Evolutionary conservation across 23 red algal species (phyloP).

Genomic region (Gracilaria vermiculophylla): DNA sequence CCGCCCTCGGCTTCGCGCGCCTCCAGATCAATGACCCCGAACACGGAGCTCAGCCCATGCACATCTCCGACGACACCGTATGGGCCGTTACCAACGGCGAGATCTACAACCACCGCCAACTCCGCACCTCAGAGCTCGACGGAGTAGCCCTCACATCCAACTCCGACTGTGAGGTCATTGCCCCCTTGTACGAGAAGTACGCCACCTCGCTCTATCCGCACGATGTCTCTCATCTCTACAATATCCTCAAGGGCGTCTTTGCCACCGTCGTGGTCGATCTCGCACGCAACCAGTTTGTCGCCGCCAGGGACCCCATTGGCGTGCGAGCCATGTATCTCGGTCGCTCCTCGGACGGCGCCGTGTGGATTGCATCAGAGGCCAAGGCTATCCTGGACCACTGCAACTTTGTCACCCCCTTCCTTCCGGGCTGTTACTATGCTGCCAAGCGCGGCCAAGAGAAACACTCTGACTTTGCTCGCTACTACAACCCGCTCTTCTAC

Average conservation of each 20-base stretch:
- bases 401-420: conserved; percentile 32
- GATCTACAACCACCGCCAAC: conserved; percentile 92
- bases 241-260: conserved; percentile 85
- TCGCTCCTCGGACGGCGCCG: conserved; percentile 61
- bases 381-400: conserved; percentile 75
- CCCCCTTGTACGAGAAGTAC: conserved; percentile 77
- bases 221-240: conserved; percentile 38
- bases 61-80: conserved; percentile 44
- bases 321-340: conserved; percentile 86
- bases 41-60: conserved; percentile 93
- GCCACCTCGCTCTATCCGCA: conserved; percentile 26
- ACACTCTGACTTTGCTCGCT: conserved; percentile 19
- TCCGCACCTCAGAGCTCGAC: conserved; percentile 30
- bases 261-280: conserved; percentile 79
- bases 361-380: conserved; percentile 88
- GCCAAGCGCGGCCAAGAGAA: conserved; percentile 38
- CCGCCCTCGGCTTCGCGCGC: conserved; percentile 88
- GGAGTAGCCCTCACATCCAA: conserved; percentile 1
- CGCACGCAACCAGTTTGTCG: conserved; percentile 71
- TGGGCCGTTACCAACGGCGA: conserved; percentile 88
- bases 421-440: conserved; percentile 56
- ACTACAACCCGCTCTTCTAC: conserved; percentile 77
- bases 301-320: conserved; percentile 93
- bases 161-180: conserved; percentile 92
- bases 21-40: conserved; percentile 90